Percentiles rank a stretch among this genome's conserved stretches.
Evolutionary conservation across 208 protist species (phyloP).

Genomic region (Trichomonas vaginalis): DNA sequence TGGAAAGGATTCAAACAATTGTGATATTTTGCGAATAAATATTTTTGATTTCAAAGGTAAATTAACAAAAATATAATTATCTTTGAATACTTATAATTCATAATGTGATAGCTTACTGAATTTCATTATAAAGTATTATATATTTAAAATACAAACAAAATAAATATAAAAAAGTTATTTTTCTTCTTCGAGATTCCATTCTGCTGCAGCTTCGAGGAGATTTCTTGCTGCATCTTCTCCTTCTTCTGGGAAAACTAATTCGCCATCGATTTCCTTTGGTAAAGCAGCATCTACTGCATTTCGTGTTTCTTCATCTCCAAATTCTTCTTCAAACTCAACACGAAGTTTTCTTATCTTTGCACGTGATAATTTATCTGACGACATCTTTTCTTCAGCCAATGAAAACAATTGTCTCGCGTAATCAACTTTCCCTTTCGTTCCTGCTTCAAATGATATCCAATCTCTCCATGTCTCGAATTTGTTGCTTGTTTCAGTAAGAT

Average conservation of each 20-base stretch:
- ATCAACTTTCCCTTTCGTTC: not conserved
- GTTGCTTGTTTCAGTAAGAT: not conserved
- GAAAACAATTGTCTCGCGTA: not conserved
- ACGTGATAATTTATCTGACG: not conserved
- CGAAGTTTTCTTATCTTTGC: not conserved
- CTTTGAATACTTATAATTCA: too few species aligned
- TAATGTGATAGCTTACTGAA: too few species aligned
- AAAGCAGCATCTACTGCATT: not conserved
- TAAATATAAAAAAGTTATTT: not conserved
- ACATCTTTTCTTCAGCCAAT: not conserved
- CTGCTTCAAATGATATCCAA: conserved; percentile 8
- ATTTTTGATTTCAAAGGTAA: too few species aligned
- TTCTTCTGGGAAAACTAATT: not conserved
- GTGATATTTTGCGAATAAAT: too few species aligned
- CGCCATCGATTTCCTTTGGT: not conserved
- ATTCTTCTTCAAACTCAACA: conserved; percentile 5
- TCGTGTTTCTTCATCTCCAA: not conserved
- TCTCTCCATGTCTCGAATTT: not conserved
- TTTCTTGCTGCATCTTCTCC: not conserved
- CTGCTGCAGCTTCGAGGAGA: not conserved
- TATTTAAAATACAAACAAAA: not conserved
- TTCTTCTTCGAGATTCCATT: not conserved
- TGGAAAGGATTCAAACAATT: too few species aligned
- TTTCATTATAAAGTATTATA: too few species aligned
- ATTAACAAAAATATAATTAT: too few species aligned